Evolutionary conservation across 345 rosid species (phyloP).

Genomic region (Lepidium sativum): DNA sequence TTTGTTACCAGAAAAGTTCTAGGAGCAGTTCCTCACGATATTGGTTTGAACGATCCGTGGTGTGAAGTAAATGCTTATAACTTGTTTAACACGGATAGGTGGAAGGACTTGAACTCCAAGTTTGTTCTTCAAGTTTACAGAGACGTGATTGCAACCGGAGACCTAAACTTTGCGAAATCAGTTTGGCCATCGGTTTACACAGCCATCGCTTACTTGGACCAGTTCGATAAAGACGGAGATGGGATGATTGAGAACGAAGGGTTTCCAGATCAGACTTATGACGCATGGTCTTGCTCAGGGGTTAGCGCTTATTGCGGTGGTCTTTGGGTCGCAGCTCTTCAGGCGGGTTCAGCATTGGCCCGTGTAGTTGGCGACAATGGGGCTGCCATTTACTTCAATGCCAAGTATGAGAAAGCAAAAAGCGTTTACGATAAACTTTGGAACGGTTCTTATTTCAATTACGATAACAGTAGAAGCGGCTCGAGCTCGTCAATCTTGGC

Average conservation of each 20-base stretch:
- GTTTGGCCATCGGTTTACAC: constrained; percentile 76
- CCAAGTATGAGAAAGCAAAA: constrained; percentile 58
- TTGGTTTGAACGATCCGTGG: constrained; percentile 68
- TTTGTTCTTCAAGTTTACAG: constrained; percentile 71
- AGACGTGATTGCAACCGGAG: constrained; percentile 60
- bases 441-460: constrained; percentile 79
- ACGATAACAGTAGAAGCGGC: constrained; percentile 43
- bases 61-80: constrained; percentile 63
- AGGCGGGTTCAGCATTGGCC: constrained; percentile 70
- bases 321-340: constrained; percentile 78
- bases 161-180: constrained; percentile 43
- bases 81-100: constrained; percentile 45
- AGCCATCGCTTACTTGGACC: constrained; percentile 72
- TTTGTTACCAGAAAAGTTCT: constrained; percentile 44
- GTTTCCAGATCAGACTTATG: constrained; percentile 80
- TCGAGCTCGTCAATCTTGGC: constrained; percentile 59
- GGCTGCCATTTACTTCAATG: constrained; percentile 41
- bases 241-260: constrained; percentile 87
- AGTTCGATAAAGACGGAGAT: constrained; percentile 70
- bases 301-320: constrained; percentile 73
- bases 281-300: constrained; percentile 58
- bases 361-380: constrained; percentile 43
- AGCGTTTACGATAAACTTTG: constrained; percentile 48
- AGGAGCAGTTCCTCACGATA: constrained; percentile 75
- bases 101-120: constrained; percentile 82